Percentiles rank a stretch among this genome's conserved stretches.
Evolutionary conservation across 495 filamentous ascomycete species (phyloP).

Genomic region (Annulohypoxylon moriforme): DNA sequence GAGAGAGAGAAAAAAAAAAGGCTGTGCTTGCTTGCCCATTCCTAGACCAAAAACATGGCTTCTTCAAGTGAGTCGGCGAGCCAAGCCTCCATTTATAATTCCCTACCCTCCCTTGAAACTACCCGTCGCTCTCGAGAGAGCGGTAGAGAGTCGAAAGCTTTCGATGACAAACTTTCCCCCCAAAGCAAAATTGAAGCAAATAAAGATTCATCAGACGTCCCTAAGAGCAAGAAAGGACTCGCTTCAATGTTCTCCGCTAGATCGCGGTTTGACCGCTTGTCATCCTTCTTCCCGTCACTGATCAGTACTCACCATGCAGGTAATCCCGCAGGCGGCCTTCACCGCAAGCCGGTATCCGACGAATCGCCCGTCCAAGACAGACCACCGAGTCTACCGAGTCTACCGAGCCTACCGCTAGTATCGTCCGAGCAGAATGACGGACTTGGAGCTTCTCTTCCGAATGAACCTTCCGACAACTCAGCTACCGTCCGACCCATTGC

Average conservation of each 20-base stretch:
- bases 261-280: conserved; percentile 45
- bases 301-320: conserved; percentile 42
- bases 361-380: conserved; percentile 30
- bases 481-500: conserved; percentile 2
- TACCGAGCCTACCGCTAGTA: conserved; percentile 32
- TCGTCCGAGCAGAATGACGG: conserved; percentile 11
- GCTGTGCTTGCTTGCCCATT: conserved; percentile 33
- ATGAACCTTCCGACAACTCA: conserved; percentile 16
- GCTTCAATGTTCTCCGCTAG: conserved; percentile 36
- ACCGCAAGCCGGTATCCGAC: conserved; percentile 45
- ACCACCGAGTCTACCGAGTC: conserved; percentile 36
- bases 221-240: conserved; percentile 16
- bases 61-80: conserved; percentile 41
- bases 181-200: conserved; percentile 14
- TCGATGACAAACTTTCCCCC: conserved; percentile 14
- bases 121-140: conserved; percentile 8
- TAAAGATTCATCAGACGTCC: conserved; percentile 1
- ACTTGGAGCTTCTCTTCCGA: conserved; percentile 1
- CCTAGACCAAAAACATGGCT: conserved; percentile 30
- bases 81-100: conserved; percentile 41
- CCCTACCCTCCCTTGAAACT: conserved; percentile 7
- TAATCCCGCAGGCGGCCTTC: conserved; percentile 20
- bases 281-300: conserved; percentile 49
- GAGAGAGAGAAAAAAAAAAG: conserved; percentile 20
- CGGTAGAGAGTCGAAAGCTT: conserved; percentile 1